These are phyloP conservation scores for Trypanosoma melophagium DNA, from an alignment of 208 protist genomes.

Conservation along the genomic window DNA sequence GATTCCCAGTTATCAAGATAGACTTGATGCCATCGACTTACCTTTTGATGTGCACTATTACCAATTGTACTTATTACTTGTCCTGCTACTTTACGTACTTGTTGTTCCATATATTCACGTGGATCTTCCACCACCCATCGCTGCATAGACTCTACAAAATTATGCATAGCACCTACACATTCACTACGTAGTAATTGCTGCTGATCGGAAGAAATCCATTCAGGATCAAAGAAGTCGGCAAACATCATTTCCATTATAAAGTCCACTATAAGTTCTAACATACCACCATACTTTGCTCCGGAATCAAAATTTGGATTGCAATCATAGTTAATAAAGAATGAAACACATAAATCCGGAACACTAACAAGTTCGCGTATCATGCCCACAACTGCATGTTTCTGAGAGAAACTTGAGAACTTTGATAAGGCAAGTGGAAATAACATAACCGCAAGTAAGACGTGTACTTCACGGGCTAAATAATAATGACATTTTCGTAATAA, in stretches of 20 bases:
- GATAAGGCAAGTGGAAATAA: constrained; percentile 65
- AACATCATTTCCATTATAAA: constrained; percentile 72
- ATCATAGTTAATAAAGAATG: constrained; percentile 87
- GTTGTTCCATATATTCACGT: constrained; percentile 41
- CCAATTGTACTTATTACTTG: constrained; percentile 5
- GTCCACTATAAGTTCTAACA: constrained; percentile 76
- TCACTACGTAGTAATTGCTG: constrained; percentile 75
- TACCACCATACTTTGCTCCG: constrained; percentile 60
- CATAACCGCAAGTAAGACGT: constrained; percentile 61
- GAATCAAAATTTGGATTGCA: constrained; percentile 81
- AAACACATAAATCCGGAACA: constrained; percentile 67
- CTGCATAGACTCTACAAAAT: constrained; percentile 57
- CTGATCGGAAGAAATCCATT: constrained; percentile 74
- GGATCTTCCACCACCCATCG: constrained; percentile 83
- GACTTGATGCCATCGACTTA: constrained; percentile 14
- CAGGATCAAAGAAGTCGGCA: constrained; percentile 36
- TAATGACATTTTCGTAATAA: constrained; percentile 75
- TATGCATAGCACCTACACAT: constrained; percentile 62
- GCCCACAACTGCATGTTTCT: constrained; percentile 76
- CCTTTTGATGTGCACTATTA: not conserved
- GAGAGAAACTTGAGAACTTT: constrained; percentile 60
- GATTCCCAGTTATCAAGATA: constrained; percentile 23
- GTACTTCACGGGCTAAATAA: constrained; percentile 66
- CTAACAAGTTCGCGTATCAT: constrained; percentile 70
- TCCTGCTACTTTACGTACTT: constrained; percentile 23